These are phyloP conservation scores for Pisolithus albus DNA, from an alignment of 768 basidiomycete genomes.

Conservation along the genomic window DNA sequence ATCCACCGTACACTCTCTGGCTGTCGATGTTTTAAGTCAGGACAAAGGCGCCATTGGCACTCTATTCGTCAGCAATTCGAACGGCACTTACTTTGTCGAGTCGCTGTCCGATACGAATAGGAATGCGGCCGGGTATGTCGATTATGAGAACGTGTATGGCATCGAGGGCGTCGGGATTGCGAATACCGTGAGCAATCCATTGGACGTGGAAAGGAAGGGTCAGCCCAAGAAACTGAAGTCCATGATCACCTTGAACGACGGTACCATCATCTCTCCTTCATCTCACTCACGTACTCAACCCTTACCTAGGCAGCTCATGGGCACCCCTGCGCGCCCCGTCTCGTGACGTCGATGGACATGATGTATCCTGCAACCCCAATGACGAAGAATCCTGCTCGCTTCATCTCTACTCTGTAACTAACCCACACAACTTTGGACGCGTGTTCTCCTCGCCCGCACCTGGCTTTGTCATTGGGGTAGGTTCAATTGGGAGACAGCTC, in stretches of 20 bases:
- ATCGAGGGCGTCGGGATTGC: conserved; percentile 88
- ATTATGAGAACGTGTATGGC: conserved; percentile 84
- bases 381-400: conserved; percentile 66
- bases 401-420: conserved; percentile 89
- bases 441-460: conserved; percentile 94
- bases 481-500: conserved; percentile 68
- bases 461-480: conserved; percentile 95
- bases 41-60: conserved; percentile 69
- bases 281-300: neutral
- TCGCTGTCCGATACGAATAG: conserved; percentile 90
- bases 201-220: conserved; percentile 70
- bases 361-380: conserved; percentile 54
- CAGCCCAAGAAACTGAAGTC: conserved; percentile 71
- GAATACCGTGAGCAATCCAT: conserved; percentile 77
- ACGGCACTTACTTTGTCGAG: conserved; percentile 92
- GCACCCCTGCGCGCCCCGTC: conserved; percentile 52
- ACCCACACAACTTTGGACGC: conserved; percentile 88
- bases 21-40: conserved; percentile 85
- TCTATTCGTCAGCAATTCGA: conserved; percentile 91
- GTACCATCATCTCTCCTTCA: conserved; percentile 19
- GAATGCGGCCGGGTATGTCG: conserved; percentile 82
- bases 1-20: conserved; percentile 86
- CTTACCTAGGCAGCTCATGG: conserved; percentile 62
- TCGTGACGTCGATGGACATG: conserved; percentile 52
- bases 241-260: conserved; percentile 86